Percentiles rank a stretch among this genome's conserved stretches.
phyloP scores from a whole-genome alignment of 495 filamentous ascomycete species.

The Podospora sp. region DNA sequence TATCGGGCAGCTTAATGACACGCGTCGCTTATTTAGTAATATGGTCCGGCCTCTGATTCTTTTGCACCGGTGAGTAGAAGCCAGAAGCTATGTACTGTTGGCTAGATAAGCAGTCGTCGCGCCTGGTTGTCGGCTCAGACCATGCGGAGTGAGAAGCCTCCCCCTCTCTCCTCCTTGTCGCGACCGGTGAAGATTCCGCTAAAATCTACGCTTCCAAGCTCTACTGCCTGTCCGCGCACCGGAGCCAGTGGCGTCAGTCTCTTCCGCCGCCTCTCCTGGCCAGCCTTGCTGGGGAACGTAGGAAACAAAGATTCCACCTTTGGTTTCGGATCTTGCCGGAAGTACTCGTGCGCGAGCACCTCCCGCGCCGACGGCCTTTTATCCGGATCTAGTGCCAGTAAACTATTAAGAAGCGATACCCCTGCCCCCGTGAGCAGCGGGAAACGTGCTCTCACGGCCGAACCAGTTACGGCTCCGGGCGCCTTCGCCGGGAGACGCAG shows the following conservation, averaged over 20 bases:
- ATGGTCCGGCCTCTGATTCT: no score
- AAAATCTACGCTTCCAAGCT: slow-evolving; percentile 71
- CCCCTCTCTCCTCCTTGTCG: slow-evolving; percentile 74
- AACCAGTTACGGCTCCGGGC: slow-evolving; percentile 39
- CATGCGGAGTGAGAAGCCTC: slow-evolving; percentile 79
- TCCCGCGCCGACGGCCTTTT: slow-evolving; percentile 65
- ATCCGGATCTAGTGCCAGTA: slow-evolving; percentile 77
- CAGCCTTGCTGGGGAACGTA: slow-evolving; percentile 91
- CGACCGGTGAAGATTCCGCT: slow-evolving; percentile 75
- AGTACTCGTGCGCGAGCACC: slow-evolving; percentile 70
- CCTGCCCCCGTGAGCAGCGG: slow-evolving; percentile 80
- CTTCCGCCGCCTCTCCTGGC: slow-evolving; percentile 79
- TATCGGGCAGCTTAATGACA: slow-evolving; percentile 31
- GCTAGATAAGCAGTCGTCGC: not conserved
- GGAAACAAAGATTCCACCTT: slow-evolving; percentile 87
- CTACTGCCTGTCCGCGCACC: slow-evolving; percentile 65
- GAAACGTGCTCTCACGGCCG: slow-evolving; percentile 70
- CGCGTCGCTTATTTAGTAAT: slow-evolving; percentile 7
- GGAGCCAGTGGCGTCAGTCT: slow-evolving; percentile 85
- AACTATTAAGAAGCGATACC: slow-evolving; percentile 62
- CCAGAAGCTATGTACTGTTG: not conserved
- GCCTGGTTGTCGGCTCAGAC: slow-evolving; percentile 35
- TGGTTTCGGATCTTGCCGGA: slow-evolving; percentile 83
- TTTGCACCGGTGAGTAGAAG: no score
- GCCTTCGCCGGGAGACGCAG: slow-evolving; percentile 70